Conservation (phyloP, 2,329 filamentous ascomycete species). For the Cercospora janseana region DNA sequence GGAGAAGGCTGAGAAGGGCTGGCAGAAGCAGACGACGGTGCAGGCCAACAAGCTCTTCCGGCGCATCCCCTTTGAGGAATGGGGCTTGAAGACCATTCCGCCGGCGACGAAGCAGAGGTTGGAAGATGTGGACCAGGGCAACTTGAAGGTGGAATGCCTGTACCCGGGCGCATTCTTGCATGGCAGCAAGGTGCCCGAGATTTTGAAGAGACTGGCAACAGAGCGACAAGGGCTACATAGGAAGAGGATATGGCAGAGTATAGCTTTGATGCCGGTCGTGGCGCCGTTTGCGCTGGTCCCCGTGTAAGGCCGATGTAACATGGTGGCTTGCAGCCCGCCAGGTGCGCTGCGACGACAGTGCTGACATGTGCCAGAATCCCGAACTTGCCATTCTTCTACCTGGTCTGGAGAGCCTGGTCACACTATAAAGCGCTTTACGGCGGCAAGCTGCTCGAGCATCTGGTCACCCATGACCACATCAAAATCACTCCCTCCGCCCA, state of each 20-base stretch:
- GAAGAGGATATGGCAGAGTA: conserved; percentile 74
- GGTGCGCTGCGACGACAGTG: background rate
- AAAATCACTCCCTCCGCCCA: conserved; percentile 62
- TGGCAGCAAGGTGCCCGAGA: conserved; percentile 56
- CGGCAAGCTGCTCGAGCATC: conserved; percentile 78
- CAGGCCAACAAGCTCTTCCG: conserved; percentile 85
- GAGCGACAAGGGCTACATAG: conserved; percentile 78
- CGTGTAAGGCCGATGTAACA: conserved; percentile 58
- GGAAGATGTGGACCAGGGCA: conserved; percentile 61
- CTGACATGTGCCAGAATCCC: conserved; percentile 62
- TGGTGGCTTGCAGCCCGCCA: conserved; percentile 1
- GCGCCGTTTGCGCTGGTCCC: conserved; percentile 81
- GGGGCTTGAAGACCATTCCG: conserved; percentile 93
- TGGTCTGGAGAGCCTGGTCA: conserved; percentile 86
- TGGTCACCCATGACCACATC: conserved; percentile 71
- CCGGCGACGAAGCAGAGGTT: conserved; percentile 68
- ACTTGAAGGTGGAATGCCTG: conserved; percentile 53
- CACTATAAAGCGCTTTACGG: conserved; percentile 85
- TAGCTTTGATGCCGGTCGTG: conserved; percentile 78
- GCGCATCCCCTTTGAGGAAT: conserved; percentile 93
- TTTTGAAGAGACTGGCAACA: conserved; percentile 70
- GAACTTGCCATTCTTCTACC: conserved; percentile 95
- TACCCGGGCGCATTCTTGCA: conserved; percentile 73
- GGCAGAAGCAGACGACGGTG: conserved; percentile 82
- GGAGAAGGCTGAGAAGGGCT: conserved; percentile 70